Conservation (phyloP, 768 basidiomycete genomes). For the Rhizopogon sp. region DNA sequence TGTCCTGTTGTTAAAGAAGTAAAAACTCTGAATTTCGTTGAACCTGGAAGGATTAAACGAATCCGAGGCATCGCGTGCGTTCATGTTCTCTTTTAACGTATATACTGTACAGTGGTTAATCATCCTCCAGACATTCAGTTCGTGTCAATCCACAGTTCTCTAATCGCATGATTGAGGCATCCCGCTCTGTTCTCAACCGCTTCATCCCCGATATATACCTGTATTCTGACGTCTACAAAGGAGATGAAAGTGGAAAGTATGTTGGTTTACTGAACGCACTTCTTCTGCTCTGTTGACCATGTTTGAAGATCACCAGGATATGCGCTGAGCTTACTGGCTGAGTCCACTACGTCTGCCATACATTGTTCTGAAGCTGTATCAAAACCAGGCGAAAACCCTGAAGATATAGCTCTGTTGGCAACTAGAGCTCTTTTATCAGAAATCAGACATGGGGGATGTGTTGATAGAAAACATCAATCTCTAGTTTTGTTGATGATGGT, state of each 20-base stretch:
- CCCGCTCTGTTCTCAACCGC: constrained; percentile 88
- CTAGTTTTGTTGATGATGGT: constrained; percentile 88
- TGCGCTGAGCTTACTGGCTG: constrained; percentile 84
- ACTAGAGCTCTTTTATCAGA: constrained; percentile 76
- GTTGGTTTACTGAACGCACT: constrained; percentile 23
- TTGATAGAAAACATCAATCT: constrained; percentile 85
- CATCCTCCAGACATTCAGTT: constrained; percentile 73
- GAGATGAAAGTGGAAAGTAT: constrained; percentile 94
- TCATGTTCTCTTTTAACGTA: constrained; percentile 1
- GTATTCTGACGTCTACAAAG: constrained; percentile 97
- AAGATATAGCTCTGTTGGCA: constrained; percentile 85
- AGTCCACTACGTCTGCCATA: constrained; percentile 86
- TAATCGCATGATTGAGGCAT: constrained; percentile 94
- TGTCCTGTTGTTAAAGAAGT: constrained; percentile 89
- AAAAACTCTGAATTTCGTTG: constrained; percentile 89
- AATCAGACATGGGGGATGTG: constrained; percentile 79
- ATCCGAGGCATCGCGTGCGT: constrained; percentile 95
- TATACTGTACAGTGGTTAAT: not conserved
- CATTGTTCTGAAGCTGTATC: constrained; percentile 87
- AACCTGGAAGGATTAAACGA: constrained; percentile 86
- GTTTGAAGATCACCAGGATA: constrained; percentile 85
- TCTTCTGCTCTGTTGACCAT: not conserved
- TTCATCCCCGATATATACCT: constrained; percentile 98
- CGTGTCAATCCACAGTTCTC: constrained; percentile 97
- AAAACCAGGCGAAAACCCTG: constrained; percentile 78